Evolutionary conservation across 1,284 basidiomycete genomes (phyloP).

Genomic region (Fomes fomentarius): DNA sequence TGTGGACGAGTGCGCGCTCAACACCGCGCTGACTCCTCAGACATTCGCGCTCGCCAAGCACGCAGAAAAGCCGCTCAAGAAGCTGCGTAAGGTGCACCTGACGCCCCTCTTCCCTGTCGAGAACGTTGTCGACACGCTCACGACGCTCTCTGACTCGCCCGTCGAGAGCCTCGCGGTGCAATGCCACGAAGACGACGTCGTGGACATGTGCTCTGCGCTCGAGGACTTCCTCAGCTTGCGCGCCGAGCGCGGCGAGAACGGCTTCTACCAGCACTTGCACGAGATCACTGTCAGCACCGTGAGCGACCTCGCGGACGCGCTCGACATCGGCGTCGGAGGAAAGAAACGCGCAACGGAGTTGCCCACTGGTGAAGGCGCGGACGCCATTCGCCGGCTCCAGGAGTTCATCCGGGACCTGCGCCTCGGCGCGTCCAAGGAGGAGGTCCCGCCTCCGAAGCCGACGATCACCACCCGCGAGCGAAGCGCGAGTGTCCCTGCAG

Average conservation of each 20-base stretch:
- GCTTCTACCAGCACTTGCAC: conserved; percentile 35
- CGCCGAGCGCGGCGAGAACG: conserved; percentile 45
- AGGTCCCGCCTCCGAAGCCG: conserved; percentile 19
- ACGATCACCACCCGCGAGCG: conserved; percentile 6
- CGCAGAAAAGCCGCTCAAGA: conserved; percentile 50
- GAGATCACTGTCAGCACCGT: conserved; percentile 34
- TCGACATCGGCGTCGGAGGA: conserved; percentile 25
- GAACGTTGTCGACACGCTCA: conserved; percentile 59
- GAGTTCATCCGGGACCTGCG: conserved; percentile 38
- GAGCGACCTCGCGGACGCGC: conserved; percentile 31
- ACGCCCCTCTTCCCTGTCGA: conserved; percentile 65
- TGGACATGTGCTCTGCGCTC: conserved; percentile 57
- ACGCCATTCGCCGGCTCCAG: conserved; percentile 35
- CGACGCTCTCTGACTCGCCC: conserved; percentile 61
- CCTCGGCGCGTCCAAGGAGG: conserved; percentile 18
- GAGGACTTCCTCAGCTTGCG: conserved; percentile 58
- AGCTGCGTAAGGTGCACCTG: conserved; percentile 58
- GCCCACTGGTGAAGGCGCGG: conserved; percentile 28
- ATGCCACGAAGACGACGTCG: conserved; percentile 62
- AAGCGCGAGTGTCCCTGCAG: conserved; percentile 9
- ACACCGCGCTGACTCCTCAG: conserved; percentile 50
- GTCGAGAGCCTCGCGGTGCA: conserved; percentile 60
- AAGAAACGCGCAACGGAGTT: conserved; percentile 12
- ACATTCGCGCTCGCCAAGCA: conserved; percentile 45
- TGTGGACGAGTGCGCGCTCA: conserved; percentile 56